phyloP scores from a whole-genome alignment of 2,329 filamentous ascomycete species.

The Curvularia sp. region DNA sequence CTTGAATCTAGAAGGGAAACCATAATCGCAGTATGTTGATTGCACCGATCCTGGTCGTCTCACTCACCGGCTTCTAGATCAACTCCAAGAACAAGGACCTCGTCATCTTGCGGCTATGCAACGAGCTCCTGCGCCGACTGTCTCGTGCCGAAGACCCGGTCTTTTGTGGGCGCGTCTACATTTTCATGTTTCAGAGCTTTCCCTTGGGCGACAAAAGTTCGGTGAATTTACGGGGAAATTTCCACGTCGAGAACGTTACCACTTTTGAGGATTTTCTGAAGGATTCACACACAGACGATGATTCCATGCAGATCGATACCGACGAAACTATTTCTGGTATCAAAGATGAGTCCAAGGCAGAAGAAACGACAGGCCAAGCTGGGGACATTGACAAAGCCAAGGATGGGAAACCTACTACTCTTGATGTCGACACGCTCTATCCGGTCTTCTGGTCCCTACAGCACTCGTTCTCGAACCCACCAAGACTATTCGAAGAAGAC shows the following conservation, averaged over 20 bases:
- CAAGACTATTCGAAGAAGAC: constrained; percentile 74
- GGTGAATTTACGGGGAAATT: constrained; percentile 94
- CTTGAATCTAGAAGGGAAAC: constrained; percentile 90
- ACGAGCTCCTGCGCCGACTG: constrained; percentile 88
- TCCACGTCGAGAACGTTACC: constrained; percentile 93
- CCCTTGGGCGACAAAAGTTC: constrained; percentile 96
- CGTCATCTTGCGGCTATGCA: constrained; percentile 91
- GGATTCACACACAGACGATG: constrained; percentile 49
- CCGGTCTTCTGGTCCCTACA: constrained; percentile 94
- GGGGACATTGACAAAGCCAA: constrained; percentile 56
- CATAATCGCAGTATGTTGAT: constrained; percentile 72
- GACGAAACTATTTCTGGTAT: constrained; percentile 43
- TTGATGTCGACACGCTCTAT: constrained; percentile 79
- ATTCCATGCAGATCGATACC: constrained; percentile 73
- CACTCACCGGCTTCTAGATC: constrained; percentile 42
- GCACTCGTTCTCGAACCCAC: constrained; percentile 88
- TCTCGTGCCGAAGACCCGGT: constrained; percentile 97
- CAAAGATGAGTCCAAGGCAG: constrained; percentile 50
- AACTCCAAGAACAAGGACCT: constrained; percentile 73
- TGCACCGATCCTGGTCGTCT: neutral
- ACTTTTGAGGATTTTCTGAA: constrained; percentile 71
- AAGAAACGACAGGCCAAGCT: constrained; percentile 42
- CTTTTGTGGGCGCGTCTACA: constrained; percentile 96
- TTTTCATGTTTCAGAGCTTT: constrained; percentile 98
- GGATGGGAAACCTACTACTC: constrained; percentile 55